Evolutionary conservation across 768 basidiomycete genomes (phyloP), one percentile per base, ranked within the genome.

Genomic region (Myochromella boudieri): DNA sequence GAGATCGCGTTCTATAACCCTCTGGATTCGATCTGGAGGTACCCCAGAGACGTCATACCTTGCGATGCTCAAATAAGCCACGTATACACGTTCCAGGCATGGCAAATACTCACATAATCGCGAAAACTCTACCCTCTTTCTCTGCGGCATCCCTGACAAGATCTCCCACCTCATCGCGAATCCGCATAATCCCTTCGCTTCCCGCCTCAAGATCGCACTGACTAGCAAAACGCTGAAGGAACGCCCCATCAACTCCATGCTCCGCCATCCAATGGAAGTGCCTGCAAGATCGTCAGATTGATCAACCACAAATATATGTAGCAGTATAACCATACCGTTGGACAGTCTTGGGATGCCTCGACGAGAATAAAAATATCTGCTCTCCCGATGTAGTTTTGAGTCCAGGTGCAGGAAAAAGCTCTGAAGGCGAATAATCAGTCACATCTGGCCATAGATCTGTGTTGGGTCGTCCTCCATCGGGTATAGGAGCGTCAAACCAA

Each of bases 1-100:
- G 85, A 87, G 90, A 63, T 93, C 91, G 36, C 75, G 74, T 54
- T 86, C 77, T 12, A 93, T 63, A 34, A 89, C 71, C 6, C 67
- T 67, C 42, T 79, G 80, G n/a, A 93, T 76, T 44, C 81, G 80
- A 44, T 85, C 80, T 5, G 84, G 71, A 18, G 84, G 67, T n/a
- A 91, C 82, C 15, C 87, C 86, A 7, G 87, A 79, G 2, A 92
- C 82, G 61, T 92, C 89, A 60, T 92, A 91, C 88, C 89, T 91
- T 47, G 8, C 21, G 36, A 31, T n/a, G 17, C 29, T 31, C 14
- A n/a, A 12, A 44, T 33, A 41, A 52, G 44, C 29, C 27, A 41
- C 36, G 17, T 10, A 29, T 32, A 34, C 33, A 48, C 43, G 10
- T 10, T 33, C 18, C 54, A 36, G 32, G 9, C 37, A 24, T 36